A percentile compares a stretch with the other conserved stretches of the same genome.
These are phyloP conservation scores for Starmerella etchellsii DNA, from an alignment of 805 yeast species.

Conservation along the genomic window DNA sequence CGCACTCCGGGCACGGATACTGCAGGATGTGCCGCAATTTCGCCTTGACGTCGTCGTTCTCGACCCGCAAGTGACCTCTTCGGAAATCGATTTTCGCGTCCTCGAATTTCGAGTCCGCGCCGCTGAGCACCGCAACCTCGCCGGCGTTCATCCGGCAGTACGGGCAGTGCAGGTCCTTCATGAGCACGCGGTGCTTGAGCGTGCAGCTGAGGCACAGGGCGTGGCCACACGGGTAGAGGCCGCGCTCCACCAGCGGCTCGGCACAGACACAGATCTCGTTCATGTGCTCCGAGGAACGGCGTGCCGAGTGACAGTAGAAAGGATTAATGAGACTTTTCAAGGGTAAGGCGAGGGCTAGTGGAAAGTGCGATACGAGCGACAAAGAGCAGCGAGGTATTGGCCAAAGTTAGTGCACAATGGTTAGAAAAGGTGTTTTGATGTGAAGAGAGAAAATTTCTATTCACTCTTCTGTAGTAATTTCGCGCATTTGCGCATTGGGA, in stretches of 20 bases:
- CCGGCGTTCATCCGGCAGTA: slow-evolving; percentile 68
- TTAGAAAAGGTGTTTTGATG: no score
- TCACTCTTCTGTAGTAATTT: no score
- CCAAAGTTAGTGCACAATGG: no score
- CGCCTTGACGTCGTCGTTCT: slow-evolving; percentile 29
- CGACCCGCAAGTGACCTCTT: slow-evolving; percentile 9
- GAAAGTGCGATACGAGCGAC: no score
- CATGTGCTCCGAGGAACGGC: no score
- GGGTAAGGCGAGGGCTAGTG: no score
- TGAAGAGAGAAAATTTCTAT: no score
- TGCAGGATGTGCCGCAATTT: slow-evolving; percentile 44
- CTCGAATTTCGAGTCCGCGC: slow-evolving; percentile 27
- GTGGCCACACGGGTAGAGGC: slow-evolving; percentile 75
- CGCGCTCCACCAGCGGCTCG: slow-evolving; percentile 46
- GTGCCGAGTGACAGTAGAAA: no score
- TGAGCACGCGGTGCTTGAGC: slow-evolving; percentile 69
- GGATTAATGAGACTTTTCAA: no score
- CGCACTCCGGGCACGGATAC: slow-evolving; percentile 26
- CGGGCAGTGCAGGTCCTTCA: slow-evolving; percentile 59
- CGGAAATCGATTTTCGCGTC: slow-evolving; percentile 26
- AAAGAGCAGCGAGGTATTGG: no score
- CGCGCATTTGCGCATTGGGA: no score
- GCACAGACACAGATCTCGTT: slow-evolving; percentile 71
- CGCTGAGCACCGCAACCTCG: slow-evolving; percentile 39
- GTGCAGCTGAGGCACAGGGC: slow-evolving; percentile 71